Base-by-base conservation (phyloP, 148 eudicot species). In the Camellia granthamiana region DNA sequence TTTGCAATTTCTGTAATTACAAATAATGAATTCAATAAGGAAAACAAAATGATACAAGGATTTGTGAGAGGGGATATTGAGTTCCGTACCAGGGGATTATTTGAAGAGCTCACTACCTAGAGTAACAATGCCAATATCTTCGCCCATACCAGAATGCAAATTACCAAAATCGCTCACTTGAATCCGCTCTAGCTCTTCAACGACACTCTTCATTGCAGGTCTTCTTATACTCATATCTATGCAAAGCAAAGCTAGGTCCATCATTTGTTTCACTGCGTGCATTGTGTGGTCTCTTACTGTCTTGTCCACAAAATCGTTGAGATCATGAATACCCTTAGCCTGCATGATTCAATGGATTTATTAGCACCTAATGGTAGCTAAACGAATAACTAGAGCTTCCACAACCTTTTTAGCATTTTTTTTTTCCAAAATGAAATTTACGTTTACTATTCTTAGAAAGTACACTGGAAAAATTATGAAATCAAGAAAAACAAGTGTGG, bases 61-160 rank as follows among this genome's bases (percentile, higher is more conserved):
- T 16, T 13, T 74, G 21, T 11, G 42, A 19, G 10, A 10, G 41
- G 60, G 41, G 60, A 64, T 6, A 15, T 60, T 16, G 19, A 16
- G 64, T 15, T 4, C 41, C 0, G 42, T 64, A 64, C 23, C 2
- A 4, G 8, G 42, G 68, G 21, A 4, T 56, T 78, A 56, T 56
- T 56, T 78, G 74, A 78, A 78, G 13, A 78, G 81, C 72, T 78
- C 81, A 69, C 81, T 78, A 13, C 81, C 81, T 21, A 78, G 65
- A 42, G 75, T 69, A 54, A 78, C 81, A 44, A 67, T 42, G 41
- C 66, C 75, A 55, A 69, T 78, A 47, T 78, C 81, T 55, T 78
- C 75, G 44, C 63, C 44, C 3, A 69, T 52, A 16, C 75, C 81
- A 68, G 81, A 30, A 54, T 65, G 72, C 58, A 78, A 67, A 55